Evolutionary conservation across 169 alveolate species (phyloP).

Genomic region (Theileria orientalis): DNA sequence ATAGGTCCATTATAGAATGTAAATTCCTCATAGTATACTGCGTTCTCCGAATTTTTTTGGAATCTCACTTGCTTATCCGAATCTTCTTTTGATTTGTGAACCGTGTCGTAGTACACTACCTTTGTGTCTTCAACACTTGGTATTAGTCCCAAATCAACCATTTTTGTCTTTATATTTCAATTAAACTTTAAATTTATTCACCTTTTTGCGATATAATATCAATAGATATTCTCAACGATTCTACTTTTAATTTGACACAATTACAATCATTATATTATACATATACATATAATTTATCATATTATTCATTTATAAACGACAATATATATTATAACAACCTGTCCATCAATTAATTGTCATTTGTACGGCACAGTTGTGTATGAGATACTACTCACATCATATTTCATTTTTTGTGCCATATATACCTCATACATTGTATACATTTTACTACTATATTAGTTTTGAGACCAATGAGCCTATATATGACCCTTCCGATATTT

Average conservation of each 20-base stretch:
- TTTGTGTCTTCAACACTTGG: background rate
- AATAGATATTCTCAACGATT: no score
- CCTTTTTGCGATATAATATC: no score
- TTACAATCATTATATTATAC: no score
- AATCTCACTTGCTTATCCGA: background rate
- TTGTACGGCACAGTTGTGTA: no score
- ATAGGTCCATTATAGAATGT: constrained; percentile 43
- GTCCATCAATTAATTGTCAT: no score
- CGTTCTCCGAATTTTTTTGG: constrained; percentile 10
- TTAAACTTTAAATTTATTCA: no score
- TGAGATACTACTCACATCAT: no score
- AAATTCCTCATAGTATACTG: constrained; percentile 26
- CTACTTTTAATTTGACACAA: no score
- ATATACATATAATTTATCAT: no score
- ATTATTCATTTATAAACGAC: no score
- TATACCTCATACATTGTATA: background rate
- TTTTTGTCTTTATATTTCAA: background rate
- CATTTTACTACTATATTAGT: background rate
- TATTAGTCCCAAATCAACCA: background rate
- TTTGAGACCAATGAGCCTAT: constrained; percentile 31
- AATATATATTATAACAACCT: no score
- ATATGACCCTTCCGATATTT: constrained; percentile 40
- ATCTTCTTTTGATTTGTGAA: constrained; percentile 33
- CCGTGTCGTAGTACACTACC: constrained; percentile 14
- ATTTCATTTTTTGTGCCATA: no score